Conservation (phyloP, 352 stramenopile species). For the Globisporangium alternatum region DNA sequence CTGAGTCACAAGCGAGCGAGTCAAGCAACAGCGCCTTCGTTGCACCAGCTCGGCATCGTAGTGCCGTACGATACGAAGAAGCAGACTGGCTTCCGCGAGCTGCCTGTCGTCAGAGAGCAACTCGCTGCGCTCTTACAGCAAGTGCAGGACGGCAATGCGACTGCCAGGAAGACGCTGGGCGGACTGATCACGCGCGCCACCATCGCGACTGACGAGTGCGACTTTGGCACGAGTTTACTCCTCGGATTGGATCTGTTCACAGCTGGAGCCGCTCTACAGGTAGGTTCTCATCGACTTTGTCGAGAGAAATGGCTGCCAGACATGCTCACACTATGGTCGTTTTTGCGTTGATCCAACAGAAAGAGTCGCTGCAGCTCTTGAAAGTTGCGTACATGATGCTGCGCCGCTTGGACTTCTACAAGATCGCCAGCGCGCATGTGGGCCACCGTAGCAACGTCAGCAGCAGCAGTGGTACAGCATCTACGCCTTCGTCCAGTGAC, state of each 20-base stretch:
- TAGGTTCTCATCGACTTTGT: neutral
- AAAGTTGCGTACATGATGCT: constrained; percentile 24
- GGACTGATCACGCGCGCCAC: constrained; percentile 61
- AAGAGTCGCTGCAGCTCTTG: constrained; percentile 21
- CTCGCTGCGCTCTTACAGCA: constrained; percentile 33
- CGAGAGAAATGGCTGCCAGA: neutral
- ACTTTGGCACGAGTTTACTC: constrained; percentile 63
- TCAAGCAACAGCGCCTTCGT: constrained; percentile 29
- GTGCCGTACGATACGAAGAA: constrained; percentile 49
- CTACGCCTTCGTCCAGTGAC: constrained; percentile 2
- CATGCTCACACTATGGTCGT: neutral
- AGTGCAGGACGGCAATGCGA: constrained; percentile 18
- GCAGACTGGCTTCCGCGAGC: constrained; percentile 48
- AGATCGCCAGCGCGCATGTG: constrained; percentile 8
- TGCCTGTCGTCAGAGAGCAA: constrained; percentile 33
- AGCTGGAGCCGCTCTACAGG: constrained; percentile 34
- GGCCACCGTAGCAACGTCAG: neutral
- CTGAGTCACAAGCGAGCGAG: constrained; percentile 30
- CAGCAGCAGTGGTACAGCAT: neutral
- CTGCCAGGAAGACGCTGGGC: constrained; percentile 33
- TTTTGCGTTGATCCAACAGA: constrained; percentile 6
- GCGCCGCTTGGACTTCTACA: constrained; percentile 17
- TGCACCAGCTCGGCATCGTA: constrained; percentile 50
- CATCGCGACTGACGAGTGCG: constrained; percentile 68
- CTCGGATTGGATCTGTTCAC: constrained; percentile 64